These are phyloP conservation scores for Labyrinthula sp. DNA, from an alignment of 352 stramenopile species.

Conservation along the genomic window DNA sequence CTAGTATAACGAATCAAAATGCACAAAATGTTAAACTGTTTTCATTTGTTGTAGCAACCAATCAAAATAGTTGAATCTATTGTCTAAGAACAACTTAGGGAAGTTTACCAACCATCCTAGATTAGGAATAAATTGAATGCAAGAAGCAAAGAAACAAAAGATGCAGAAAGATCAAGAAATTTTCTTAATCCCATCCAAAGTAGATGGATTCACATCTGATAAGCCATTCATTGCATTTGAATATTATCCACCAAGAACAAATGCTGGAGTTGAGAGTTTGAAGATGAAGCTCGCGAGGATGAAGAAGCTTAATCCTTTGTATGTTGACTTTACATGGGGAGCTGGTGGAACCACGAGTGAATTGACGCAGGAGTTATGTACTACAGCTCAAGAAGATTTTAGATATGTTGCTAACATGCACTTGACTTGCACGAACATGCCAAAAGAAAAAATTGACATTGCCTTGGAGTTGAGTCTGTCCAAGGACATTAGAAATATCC, in stretches of 20 bases:
- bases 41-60: too few species aligned
- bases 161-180: too few species aligned
- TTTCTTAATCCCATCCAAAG: too few species aligned
- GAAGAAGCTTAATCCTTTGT: slow-evolving; percentile 63
- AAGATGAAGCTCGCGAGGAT: slow-evolving; percentile 87
- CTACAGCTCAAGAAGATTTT: slow-evolving; percentile 8
- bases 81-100: too few species aligned
- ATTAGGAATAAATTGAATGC: too few species aligned
- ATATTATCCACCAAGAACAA: slow-evolving; percentile 92
- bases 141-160: slow-evolving; percentile 37
- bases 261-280: slow-evolving; percentile 83
- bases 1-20: too few species aligned
- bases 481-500: slow-evolving; percentile 90
- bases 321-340: slow-evolving; percentile 96
- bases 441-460: slow-evolving; percentile 61
- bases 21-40: too few species aligned
- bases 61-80: too few species aligned
- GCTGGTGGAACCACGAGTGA: slow-evolving; percentile 81
- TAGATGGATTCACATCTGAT: slow-evolving; percentile 41
- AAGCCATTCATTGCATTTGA: slow-evolving; percentile 84
- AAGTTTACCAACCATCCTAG: too few species aligned
- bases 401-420: slow-evolving; percentile 32
- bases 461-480: slow-evolving; percentile 66
- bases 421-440: slow-evolving; percentile 83
- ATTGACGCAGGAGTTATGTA: slow-evolving; percentile 74